phyloP scores from a whole-genome alignment of 164 flowering plant genomes.

The Kingdonia uniflora region DNA sequence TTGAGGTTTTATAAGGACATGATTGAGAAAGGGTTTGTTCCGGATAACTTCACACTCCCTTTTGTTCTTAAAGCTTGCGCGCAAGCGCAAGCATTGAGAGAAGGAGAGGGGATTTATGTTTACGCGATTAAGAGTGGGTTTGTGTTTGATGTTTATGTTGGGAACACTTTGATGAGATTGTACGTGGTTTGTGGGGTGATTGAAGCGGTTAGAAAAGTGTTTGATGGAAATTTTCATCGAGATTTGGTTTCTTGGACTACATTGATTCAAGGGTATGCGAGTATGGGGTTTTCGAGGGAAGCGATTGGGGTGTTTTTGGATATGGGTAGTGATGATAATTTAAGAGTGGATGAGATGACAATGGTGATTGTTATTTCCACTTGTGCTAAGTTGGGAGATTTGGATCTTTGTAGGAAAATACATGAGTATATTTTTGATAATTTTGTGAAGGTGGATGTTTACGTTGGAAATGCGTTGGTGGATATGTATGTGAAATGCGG shows the following conservation, averaged over 20 bases:
- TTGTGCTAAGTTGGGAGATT: slow-evolving; percentile 28
- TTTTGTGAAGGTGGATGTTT: slow-evolving; percentile 23
- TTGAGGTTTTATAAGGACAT: slow-evolving; percentile 4
- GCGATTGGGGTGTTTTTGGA: slow-evolving; percentile 11
- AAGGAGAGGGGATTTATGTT: slow-evolving; percentile 6
- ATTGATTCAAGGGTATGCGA: slow-evolving; percentile 31
- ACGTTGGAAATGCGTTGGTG: slow-evolving; percentile 33
- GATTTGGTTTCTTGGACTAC: slow-evolving; percentile 41
- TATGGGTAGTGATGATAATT: slow-evolving; percentile 14
- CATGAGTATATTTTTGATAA: slow-evolving; percentile 20
- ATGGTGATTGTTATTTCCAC: slow-evolving; percentile 35
- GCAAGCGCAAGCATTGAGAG: background rate
- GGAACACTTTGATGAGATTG: slow-evolving; percentile 27
- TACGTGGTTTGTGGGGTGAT: slow-evolving; percentile 27
- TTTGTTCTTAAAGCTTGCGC: slow-evolving; percentile 10
- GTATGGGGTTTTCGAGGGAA: slow-evolving; percentile 21
- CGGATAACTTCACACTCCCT: slow-evolving; percentile 7
- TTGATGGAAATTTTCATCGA: slow-evolving; percentile 24
- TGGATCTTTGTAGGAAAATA: slow-evolving; percentile 23
- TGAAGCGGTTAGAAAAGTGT: slow-evolving; percentile 18
- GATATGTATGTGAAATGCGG: slow-evolving; percentile 37
- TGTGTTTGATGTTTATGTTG: slow-evolving; percentile 6
- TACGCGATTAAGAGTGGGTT: slow-evolving; percentile 7
- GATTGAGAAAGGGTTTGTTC: slow-evolving; percentile 7
- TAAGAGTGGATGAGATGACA: slow-evolving; percentile 23